Conservation (phyloP, 768 basidiomycete genomes). For the Cytidiella melzeri region DNA sequence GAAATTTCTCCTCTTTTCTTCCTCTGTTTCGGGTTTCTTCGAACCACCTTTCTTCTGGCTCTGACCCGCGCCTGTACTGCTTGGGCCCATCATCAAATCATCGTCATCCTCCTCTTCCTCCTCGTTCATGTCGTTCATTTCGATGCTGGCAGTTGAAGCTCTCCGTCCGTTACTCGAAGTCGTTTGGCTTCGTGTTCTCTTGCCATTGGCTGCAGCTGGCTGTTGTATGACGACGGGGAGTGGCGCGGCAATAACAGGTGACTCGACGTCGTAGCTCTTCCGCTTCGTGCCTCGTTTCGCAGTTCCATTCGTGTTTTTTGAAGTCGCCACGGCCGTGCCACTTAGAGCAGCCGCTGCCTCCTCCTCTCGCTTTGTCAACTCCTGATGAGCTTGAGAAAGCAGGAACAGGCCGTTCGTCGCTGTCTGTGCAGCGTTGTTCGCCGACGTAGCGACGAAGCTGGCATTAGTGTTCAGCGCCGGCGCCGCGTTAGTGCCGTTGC, state of each 20-base stretch:
- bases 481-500: conserved; percentile 8
- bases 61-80: not conserved
- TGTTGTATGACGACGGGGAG: conserved; percentile 7
- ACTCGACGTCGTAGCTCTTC: conserved; percentile 50
- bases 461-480: conserved; percentile 7
- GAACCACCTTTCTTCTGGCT: conserved; percentile 23
- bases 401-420: conserved; percentile 93
- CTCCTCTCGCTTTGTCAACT: conserved; percentile 92
- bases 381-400: conserved; percentile 92
- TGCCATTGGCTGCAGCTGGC: not conserved
- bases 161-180: conserved; percentile 18
- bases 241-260: conserved; percentile 15
- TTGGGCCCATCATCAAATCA: conserved; percentile 16
- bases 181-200: conserved; percentile 34
- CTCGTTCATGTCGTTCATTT: conserved; percentile 24
- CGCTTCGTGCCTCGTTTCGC: conserved; percentile 65
- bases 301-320: conserved; percentile 8
- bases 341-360: conserved; percentile 33
- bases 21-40: conserved; percentile 93
- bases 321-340: conserved; percentile 12
- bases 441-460: conserved; percentile 34
- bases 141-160: conserved; percentile 20
- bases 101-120: conserved; percentile 33
- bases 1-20: conserved; percentile 96
- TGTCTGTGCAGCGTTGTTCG: conserved; percentile 46